phyloP scores from a whole-genome alignment of 768 basidiomycete genomes.

The Pleurotus pulmonarius region DNA sequence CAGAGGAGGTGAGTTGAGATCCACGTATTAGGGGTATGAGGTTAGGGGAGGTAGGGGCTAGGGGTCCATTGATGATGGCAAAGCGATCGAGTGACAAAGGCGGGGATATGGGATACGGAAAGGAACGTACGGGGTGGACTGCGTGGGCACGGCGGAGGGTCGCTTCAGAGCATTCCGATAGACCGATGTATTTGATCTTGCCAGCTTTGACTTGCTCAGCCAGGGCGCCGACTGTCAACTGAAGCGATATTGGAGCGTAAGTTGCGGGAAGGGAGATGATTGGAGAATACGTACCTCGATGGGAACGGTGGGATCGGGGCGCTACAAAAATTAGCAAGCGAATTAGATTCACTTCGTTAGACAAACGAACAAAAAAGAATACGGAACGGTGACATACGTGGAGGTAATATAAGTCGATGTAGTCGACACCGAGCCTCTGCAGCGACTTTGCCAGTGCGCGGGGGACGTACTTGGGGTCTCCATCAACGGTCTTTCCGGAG shows the following conservation, averaged over 20 bases:
- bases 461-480: conserved; percentile 34
- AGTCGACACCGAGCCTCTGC: conserved; percentile 32
- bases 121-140: conserved; percentile 32
- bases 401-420: conserved; percentile 35
- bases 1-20: no score
- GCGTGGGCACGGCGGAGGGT: conserved; percentile 46
- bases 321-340: no score
- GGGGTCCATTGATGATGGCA: background rate
- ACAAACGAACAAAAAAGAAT: background rate
- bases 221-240: conserved; percentile 31
- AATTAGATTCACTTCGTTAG: background rate
- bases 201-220: conserved; percentile 33
- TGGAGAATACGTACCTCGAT: conserved; percentile 19
- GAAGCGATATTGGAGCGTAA: background rate
- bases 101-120: background rate
- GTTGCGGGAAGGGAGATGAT: background rate
- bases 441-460: conserved; percentile 35
- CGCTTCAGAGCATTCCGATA: conserved; percentile 42
- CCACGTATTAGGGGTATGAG: no score
- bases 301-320: conserved; percentile 20
- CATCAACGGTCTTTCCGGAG: conserved; percentile 16
- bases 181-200: conserved; percentile 46
- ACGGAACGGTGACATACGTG: conserved; percentile 22
- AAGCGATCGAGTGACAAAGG: background rate
- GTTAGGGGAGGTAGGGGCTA: no score